Evolutionary conservation across 768 basidiomycete genomes (phyloP).

Genomic region (Kwoniella bestiolae): DNA sequence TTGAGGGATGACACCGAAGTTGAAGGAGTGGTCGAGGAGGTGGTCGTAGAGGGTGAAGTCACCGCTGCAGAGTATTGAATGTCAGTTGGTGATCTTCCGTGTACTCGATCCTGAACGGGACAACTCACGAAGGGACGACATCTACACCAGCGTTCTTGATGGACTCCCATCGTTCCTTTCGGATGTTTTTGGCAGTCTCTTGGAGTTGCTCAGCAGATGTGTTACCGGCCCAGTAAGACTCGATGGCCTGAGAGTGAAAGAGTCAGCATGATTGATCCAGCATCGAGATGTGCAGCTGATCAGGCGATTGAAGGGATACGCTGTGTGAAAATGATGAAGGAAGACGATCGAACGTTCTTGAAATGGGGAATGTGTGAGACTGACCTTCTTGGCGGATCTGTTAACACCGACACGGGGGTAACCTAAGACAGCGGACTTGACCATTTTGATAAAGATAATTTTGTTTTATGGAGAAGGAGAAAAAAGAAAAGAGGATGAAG

Average conservation of each 20-base stretch:
- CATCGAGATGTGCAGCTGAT: neutral
- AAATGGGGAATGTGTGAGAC: slow-evolving; percentile 1
- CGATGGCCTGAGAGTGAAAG: slow-evolving; percentile 71
- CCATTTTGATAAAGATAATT: slow-evolving; percentile 61
- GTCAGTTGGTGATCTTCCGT: slow-evolving; percentile 9
- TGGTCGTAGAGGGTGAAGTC: slow-evolving; percentile 99
- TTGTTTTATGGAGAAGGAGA: slow-evolving; percentile 14
- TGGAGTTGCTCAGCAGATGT: slow-evolving; percentile 82
- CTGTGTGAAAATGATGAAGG: neutral
- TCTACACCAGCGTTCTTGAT: slow-evolving; percentile 86
- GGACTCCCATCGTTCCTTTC: slow-evolving; percentile 82
- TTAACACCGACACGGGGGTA: slow-evolving; percentile 84
- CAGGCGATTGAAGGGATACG: neutral
- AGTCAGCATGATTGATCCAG: neutral
- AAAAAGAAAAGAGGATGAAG: slow-evolving; percentile 17
- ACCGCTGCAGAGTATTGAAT: slow-evolving; percentile 66
- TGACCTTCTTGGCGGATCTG: slow-evolving; percentile 47
- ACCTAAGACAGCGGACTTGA: slow-evolving; percentile 81
- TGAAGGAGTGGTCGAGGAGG: slow-evolving; percentile 92
- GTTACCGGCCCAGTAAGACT: slow-evolving; percentile 97
- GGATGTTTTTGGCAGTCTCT: slow-evolving; percentile 82
- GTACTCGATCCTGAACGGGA: neutral
- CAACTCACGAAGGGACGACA: slow-evolving; percentile 80
- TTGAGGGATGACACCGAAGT: slow-evolving; percentile 95
- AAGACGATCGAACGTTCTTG: slow-evolving; percentile 14